Percentiles rank a stretch among this genome's conserved stretches.
Conservation (phyloP, 2,329 filamentous ascomycete genomes). For the Nakataea oryzae region DNA sequence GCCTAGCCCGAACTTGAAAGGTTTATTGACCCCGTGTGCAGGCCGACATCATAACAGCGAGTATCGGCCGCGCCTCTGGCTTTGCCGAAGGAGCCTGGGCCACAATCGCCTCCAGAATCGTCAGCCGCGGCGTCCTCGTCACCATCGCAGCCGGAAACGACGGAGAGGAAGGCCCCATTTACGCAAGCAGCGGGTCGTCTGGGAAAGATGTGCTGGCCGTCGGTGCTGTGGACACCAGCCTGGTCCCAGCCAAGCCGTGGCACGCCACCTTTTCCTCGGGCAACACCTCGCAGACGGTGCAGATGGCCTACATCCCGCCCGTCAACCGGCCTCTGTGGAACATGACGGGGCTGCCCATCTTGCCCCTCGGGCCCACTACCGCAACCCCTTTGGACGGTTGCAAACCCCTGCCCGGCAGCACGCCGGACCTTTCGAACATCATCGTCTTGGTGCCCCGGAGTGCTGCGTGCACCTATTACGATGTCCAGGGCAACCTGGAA, state of each 20-base stretch:
- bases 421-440: constrained; percentile 25
- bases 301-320: constrained; percentile 7
- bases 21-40: background rate
- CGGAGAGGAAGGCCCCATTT: constrained; percentile 29
- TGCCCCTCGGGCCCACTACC: constrained; percentile 13
- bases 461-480: constrained; percentile 11
- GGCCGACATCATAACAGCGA: constrained; percentile 25
- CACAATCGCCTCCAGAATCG: constrained; percentile 27
- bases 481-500: constrained; percentile 19
- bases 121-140: constrained; percentile 28
- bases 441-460: constrained; percentile 28
- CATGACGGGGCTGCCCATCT: constrained; percentile 13
- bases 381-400: constrained; percentile 23
- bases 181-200: constrained; percentile 12
- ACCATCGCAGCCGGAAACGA: constrained; percentile 32
- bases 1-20: rapidly evolving
- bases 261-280: constrained; percentile 5
- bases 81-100: constrained; percentile 19
- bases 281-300: constrained; percentile 3
- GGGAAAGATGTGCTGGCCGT: constrained; percentile 30
- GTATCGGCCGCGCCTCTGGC: constrained; percentile 20
- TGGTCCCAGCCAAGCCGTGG: constrained; percentile 9
- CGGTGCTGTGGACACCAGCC: constrained; percentile 25
- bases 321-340: constrained; percentile 7
- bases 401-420: constrained; percentile 21